Conservation (phyloP, 768 basidiomycete species). For the Lactarius deliciosus region DNA sequence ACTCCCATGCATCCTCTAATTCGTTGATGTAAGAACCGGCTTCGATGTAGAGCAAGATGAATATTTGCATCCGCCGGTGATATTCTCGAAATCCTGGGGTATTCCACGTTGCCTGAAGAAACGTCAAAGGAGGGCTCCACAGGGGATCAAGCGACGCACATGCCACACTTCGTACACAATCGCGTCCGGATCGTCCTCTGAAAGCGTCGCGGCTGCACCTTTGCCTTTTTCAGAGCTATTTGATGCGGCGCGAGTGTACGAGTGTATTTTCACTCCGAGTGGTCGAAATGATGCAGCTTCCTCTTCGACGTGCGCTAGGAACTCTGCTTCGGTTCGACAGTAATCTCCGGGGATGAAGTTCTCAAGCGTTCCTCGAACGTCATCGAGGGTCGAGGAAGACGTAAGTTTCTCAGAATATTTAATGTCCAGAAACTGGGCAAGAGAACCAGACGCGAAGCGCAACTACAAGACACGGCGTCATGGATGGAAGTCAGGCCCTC, state of each 20-base stretch:
- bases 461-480: slow-evolving; percentile 48
- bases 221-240: slow-evolving; percentile 54
- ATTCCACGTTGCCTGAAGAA: slow-evolving; percentile 69
- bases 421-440: slow-evolving; percentile 73
- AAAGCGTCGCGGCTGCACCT: slow-evolving; percentile 43
- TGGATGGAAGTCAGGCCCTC: not conserved
- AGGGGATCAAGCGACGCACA: slow-evolving; percentile 47
- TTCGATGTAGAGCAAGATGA: slow-evolving; percentile 93
- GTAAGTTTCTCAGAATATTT: slow-evolving; percentile 65
- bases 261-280: slow-evolving; percentile 68
- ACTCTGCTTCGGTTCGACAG: slow-evolving; percentile 62
- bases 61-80: slow-evolving; percentile 90
- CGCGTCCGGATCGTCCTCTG: slow-evolving; percentile 55
- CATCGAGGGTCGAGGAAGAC: slow-evolving; percentile 72
- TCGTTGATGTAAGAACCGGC: slow-evolving; percentile 94
- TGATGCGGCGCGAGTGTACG: slow-evolving; percentile 64
- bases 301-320: slow-evolving; percentile 66
- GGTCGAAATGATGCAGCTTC: slow-evolving; percentile 83
- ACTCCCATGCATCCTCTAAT: slow-evolving; percentile 93
- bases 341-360: slow-evolving; percentile 84
- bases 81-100: slow-evolving; percentile 90
- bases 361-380: slow-evolving; percentile 75
- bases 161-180: slow-evolving; percentile 90
- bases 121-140: not conserved
- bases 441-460: slow-evolving; percentile 83